Conservation (phyloP, 1,284 basidiomycete genomes). For the Thecaphora thlaspeos region DNA sequence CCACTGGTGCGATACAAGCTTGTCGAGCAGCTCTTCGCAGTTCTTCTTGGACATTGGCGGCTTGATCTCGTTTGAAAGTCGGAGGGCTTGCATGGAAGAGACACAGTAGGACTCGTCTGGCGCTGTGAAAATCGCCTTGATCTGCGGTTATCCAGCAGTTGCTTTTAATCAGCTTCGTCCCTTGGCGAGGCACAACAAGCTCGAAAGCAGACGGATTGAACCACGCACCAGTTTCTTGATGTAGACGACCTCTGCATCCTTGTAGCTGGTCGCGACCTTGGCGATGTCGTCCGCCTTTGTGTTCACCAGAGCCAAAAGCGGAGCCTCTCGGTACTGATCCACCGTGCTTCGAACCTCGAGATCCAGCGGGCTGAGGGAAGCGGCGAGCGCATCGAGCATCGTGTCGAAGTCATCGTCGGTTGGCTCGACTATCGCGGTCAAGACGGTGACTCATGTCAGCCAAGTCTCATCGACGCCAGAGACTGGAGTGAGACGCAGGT, state of each 20-base stretch:
- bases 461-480: too few relatives aligned
- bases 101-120: slow-evolving; percentile 72
- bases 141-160: slow-evolving; percentile 60
- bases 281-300: slow-evolving; percentile 43
- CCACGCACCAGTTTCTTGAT: slow-evolving; percentile 37
- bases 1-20: slow-evolving; percentile 80
- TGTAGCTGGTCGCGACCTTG: slow-evolving; percentile 45
- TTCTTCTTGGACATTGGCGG: slow-evolving; percentile 72
- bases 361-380: slow-evolving; percentile 23
- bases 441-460: too few relatives aligned
- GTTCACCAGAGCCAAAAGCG: slow-evolving; percentile 42
- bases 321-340: slow-evolving; percentile 25
- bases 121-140: slow-evolving; percentile 82
- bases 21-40: slow-evolving; percentile 70
- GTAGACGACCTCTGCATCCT: slow-evolving; percentile 34
- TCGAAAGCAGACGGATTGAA: too few relatives aligned
- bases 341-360: slow-evolving; percentile 40
- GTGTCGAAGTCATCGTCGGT: slow-evolving; percentile 8
- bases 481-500: too few relatives aligned
- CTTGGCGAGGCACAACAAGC: too few relatives aligned
- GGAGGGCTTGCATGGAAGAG: slow-evolving; percentile 68
- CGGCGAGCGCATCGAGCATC: slow-evolving; percentile 15
- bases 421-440: slow-evolving; percentile 7
- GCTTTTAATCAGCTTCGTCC: too few relatives aligned
- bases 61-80: slow-evolving; percentile 64